These are phyloP conservation scores for Peronospora farinosa DNA, from an alignment of 352 stramenopile species.

Conservation along the genomic window DNA sequence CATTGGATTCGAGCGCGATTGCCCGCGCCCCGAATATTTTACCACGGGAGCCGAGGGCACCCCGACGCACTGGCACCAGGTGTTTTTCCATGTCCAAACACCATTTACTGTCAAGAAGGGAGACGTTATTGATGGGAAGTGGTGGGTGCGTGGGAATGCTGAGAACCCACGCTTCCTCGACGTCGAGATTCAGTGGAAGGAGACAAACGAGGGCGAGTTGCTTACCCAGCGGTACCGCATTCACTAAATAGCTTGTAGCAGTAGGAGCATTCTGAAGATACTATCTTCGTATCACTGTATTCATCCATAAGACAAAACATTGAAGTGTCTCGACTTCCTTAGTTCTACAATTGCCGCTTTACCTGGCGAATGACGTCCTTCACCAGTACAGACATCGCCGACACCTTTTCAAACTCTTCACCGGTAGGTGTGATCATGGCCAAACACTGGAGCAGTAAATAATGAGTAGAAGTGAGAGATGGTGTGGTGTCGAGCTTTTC, in stretches of 20 bases:
- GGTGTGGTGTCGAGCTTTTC: constrained; percentile 58
- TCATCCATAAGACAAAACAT: constrained; percentile 2
- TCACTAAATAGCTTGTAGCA: constrained; percentile 42
- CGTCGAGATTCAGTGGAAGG: constrained; percentile 81
- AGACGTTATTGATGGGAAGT: constrained; percentile 81
- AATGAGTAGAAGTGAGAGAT: constrained; percentile 72
- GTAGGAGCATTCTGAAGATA: constrained; percentile 10
- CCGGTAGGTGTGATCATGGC: constrained; percentile 37
- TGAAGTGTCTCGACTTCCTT: constrained; percentile 1
- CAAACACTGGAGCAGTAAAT: constrained; percentile 63
- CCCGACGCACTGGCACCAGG: constrained; percentile 99
- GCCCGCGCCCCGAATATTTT: constrained; percentile 92
- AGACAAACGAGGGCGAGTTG: constrained; percentile 31
- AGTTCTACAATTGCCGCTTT: constrained; percentile 37
- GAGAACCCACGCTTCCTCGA: constrained; percentile 92
- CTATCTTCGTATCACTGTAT: background rate
- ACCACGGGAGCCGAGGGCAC: constrained; percentile 86
- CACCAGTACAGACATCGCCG: constrained; percentile 74
- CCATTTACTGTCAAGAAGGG: constrained; percentile 67
- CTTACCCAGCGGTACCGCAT: constrained; percentile 67
- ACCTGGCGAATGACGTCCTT: constrained; percentile 73
- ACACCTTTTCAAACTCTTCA: constrained; percentile 60
- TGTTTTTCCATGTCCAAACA: constrained; percentile 92
- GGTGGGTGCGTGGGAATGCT: constrained; percentile 84
- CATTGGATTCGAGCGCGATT: constrained; percentile 91